Percentiles rank a stretch among this genome's conserved stretches.
phyloP scores from a whole-genome alignment of 148 eudicot species.

The Simmondsia chinensis region DNA sequence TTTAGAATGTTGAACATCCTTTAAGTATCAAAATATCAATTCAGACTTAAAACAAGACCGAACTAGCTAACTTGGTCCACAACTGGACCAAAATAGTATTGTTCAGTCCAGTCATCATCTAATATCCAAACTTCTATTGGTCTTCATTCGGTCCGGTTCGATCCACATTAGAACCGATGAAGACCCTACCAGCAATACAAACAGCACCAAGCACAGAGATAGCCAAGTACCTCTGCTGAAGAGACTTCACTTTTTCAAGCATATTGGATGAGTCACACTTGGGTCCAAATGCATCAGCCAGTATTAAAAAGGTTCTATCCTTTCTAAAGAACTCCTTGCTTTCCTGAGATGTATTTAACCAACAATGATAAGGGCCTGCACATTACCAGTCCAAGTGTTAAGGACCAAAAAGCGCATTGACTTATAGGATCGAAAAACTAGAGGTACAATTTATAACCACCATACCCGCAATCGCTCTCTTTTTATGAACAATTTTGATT shows the following conservation, averaged over 20 bases:
- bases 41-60: too few relatives aligned
- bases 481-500: too few relatives aligned
- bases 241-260: slow-evolving; percentile 59
- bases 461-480: background rate
- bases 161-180: background rate
- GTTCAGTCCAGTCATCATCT: too few relatives aligned
- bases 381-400: slow-evolving; percentile 4
- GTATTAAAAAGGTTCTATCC: slow-evolving; percentile 46
- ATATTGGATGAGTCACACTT: slow-evolving; percentile 16
- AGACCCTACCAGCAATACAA: background rate
- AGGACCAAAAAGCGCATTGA: background rate
- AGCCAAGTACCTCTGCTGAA: slow-evolving; percentile 95
- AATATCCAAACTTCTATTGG: too few relatives aligned
- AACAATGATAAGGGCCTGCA: slow-evolving; percentile 66
- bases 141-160: background rate
- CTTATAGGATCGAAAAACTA: too few relatives aligned
- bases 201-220: slow-evolving; percentile 9
- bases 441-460: background rate
- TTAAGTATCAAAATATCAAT: too few relatives aligned
- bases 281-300: slow-evolving; percentile 39
- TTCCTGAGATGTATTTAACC: slow-evolving; percentile 51
- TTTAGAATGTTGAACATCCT: too few relatives aligned
- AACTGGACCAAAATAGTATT: too few relatives aligned
- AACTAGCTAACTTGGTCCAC: too few relatives aligned
- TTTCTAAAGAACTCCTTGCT: slow-evolving; percentile 21